phyloP scores from a whole-genome alignment of 306 rosid genomes.

The Vigna hirtella region DNA sequence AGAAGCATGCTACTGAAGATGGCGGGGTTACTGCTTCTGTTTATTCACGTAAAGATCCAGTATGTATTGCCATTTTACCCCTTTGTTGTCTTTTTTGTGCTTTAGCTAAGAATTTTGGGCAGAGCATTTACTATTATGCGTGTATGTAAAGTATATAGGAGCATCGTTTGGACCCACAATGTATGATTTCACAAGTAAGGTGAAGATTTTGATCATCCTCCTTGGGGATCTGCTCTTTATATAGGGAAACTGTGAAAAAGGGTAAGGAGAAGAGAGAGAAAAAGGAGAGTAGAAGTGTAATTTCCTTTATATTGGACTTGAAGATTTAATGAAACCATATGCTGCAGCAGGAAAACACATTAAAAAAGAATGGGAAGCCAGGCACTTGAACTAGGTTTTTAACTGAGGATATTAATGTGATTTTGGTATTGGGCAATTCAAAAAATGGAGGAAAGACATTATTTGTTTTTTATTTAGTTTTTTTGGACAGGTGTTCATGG shows the following conservation, averaged over 20 bases:
- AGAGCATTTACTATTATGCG: neutral
- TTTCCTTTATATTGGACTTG: neutral
- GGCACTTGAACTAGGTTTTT: constrained; percentile 1
- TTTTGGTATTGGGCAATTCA: neutral
- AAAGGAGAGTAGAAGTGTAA: constrained; percentile 2
- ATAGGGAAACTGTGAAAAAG: neutral
- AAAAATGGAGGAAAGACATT: constrained; percentile 17
- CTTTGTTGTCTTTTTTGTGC: constrained; percentile 26
- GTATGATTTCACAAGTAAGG: neutral
- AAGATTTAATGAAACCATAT: neutral
- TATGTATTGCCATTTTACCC: constrained; percentile 52
- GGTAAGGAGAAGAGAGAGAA: neutral
- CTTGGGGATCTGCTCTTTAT: neutral
- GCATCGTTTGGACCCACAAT: neutral
- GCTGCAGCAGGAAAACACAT: neutral
- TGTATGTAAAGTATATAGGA: neutral
- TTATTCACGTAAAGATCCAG: constrained; percentile 97
- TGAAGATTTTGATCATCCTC: neutral
- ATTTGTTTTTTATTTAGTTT: no score
- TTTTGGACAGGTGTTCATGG: neutral
- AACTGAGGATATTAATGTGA: neutral
- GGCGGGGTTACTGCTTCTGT: constrained; percentile 94
- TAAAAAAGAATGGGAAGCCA: neutral
- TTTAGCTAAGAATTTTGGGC: constrained; percentile 22
- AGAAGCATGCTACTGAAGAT: constrained; percentile 96